Evolutionary conservation across 805 yeast genomes (phyloP).

Genomic region (Zygoascus ofunaensis): DNA sequence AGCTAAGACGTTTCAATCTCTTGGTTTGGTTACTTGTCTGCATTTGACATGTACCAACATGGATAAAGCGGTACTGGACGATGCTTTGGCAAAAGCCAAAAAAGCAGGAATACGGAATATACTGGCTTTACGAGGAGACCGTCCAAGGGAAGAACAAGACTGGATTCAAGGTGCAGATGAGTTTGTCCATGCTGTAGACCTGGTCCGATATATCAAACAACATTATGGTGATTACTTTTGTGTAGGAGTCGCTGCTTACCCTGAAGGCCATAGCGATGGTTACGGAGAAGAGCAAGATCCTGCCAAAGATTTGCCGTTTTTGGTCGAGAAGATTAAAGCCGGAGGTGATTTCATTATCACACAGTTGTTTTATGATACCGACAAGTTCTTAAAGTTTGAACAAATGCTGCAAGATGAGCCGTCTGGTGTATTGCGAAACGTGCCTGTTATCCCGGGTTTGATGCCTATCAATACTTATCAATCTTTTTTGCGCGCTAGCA

Average conservation of each 20-base stretch:
- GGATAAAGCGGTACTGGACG: conserved; percentile 63
- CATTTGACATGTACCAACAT: conserved; percentile 96
- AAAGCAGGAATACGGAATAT: conserved; percentile 76
- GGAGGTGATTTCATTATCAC: conserved; percentile 94
- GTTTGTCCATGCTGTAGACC: conserved; percentile 74
- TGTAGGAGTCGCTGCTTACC: conserved; percentile 95
- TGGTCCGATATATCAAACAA: conserved; percentile 67
- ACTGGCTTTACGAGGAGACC: conserved; percentile 91
- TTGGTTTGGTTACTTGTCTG: conserved; percentile 82
- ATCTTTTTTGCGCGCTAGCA: conserved; percentile 80
- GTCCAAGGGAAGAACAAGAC: conserved; percentile 69
- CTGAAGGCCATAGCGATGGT: conserved; percentile 95
- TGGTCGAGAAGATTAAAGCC: conserved; percentile 78
- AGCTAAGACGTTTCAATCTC: conserved; percentile 63
- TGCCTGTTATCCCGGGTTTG: conserved; percentile 74
- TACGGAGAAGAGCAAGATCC: conserved; percentile 68
- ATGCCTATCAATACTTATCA: conserved; percentile 85
- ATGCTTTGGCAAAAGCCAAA: conserved; percentile 65
- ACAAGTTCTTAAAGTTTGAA: conserved; percentile 63
- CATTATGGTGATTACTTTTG: conserved; percentile 76
- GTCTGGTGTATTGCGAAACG: conserved; percentile 32
- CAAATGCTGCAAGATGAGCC: conserved; percentile 25
- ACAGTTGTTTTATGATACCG: conserved; percentile 84
- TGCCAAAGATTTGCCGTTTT: conserved; percentile 60
- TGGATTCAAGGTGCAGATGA: conserved; percentile 43